Conservation (phyloP, 768 basidiomycete genomes). For the Roridomyces roridus region DNA sequence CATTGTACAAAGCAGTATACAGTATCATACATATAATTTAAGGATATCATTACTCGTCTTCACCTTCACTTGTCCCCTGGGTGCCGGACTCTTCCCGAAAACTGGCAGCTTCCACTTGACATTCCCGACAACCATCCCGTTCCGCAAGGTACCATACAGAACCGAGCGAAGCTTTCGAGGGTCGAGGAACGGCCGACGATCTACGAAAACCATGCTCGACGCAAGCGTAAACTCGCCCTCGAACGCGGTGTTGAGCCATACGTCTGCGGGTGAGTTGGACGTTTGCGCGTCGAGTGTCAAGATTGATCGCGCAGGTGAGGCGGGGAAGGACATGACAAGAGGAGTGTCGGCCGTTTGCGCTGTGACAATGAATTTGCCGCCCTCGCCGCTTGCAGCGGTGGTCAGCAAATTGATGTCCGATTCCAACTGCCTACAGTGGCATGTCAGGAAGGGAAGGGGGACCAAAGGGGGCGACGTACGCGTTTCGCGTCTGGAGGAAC, state of each 20-base stretch:
- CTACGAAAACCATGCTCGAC: slow-evolving; percentile 26
- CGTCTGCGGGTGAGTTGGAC: slow-evolving; percentile 36
- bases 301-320: slow-evolving; percentile 33
- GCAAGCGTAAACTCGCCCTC: slow-evolving; percentile 36
- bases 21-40: slow-evolving; percentile 22
- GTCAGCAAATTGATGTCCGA: slow-evolving; percentile 15
- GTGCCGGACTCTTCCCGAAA: slow-evolving; percentile 16
- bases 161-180: slow-evolving; percentile 18
- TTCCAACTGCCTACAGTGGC: slow-evolving; percentile 9
- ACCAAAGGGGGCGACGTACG: slow-evolving; percentile 36
- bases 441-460: not conserved
- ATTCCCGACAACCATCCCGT: slow-evolving; percentile 17
- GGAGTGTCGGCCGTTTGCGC: slow-evolving; percentile 36
- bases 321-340: slow-evolving; percentile 28
- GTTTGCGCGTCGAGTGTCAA: slow-evolving; percentile 31
- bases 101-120: slow-evolving; percentile 23
- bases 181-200: slow-evolving; percentile 23
- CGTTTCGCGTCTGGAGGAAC: slow-evolving; percentile 41
- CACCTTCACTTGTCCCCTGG: slow-evolving; percentile 11
- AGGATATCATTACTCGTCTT: slow-evolving; percentile 21
- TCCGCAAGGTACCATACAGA: slow-evolving; percentile 13
- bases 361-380: slow-evolving; percentile 36
- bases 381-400: slow-evolving; percentile 18
- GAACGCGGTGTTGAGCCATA: slow-evolving; percentile 34
- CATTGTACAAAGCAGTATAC: not conserved